A percentile compares a stretch with the other conserved stretches of the same genome.
Conservation (phyloP, 441 rosid species). For the Metrosideros polymorpha region DNA sequence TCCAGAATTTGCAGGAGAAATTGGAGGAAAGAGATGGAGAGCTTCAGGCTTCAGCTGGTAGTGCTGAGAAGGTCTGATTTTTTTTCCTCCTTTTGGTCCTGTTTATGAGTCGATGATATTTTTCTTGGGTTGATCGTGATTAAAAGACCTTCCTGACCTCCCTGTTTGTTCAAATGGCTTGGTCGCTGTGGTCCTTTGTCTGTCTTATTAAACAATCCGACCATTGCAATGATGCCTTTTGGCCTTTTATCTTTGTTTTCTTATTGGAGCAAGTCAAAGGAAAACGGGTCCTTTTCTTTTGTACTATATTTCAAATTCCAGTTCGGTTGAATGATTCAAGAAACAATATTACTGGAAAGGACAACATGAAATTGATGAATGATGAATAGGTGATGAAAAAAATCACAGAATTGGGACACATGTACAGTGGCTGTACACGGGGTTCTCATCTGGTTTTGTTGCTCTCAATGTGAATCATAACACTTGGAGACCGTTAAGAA, state of each 20-base stretch:
- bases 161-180: neutral
- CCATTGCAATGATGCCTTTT: constrained; percentile 14
- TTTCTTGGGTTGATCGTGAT: neutral
- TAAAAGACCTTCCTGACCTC: neutral
- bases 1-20: constrained; percentile 1
- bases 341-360: neutral
- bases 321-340: neutral
- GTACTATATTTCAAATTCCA: neutral
- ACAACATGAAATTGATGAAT: neutral
- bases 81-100: neutral
- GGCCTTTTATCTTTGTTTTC: constrained; percentile 16
- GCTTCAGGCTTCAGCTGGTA: constrained; percentile 17
- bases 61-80: constrained; percentile 59
- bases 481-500: neutral
- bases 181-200: neutral
- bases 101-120: neutral
- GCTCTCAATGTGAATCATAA: neutral
- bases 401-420: neutral
- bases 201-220: neutral
- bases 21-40: constrained; percentile 4
- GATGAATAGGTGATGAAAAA: neutral
- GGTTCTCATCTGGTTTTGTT: neutral
- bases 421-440: neutral
- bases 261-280: constrained; percentile 19
- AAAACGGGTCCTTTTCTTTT: constrained; percentile 5